Base-by-base conservation (phyloP, 1,284 basidiomycete species). In the Mycena sp. region DNA sequence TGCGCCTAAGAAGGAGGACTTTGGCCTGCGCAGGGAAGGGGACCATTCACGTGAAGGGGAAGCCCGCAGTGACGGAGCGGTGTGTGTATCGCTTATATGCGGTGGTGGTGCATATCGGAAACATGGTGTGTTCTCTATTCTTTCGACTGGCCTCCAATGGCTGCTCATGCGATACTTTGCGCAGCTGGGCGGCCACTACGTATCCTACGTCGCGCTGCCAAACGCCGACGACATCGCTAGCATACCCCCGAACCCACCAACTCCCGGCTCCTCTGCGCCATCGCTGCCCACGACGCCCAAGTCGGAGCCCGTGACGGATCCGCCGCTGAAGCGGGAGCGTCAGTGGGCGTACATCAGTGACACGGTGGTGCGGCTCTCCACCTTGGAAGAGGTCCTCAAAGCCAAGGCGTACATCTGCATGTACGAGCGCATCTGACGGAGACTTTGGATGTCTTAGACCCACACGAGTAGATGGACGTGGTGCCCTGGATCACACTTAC, bases 261-360 rank as follows among this genome's bases (percentile, higher is more conserved):
- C 72, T 1, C 65, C 61, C 43, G 37, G 48, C 21, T n/a, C 58
- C 45, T n/a, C 63, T 23, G 19, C 58, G 4, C 26, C 62, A 11
- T 44, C 62, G 26, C 37, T 65, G 28, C 41, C 67, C 4, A 51
- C 69, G n/a, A 29, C 67, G 21, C 58, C 67, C 28, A 45, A n/a
- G n/a, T n/a, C n/a, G n/a, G n/a, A n/a, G n/a, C n/a, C n/a, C n/a
- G n/a, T 60, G 4, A 41, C 56, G 19, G 51, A 41, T 23, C 35
- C 40, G 12, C 62, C 63, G 25, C 44, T 52, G 25, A 71, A 65
- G 48, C 63, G 40, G 35, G 44, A 78, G 52, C 79, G 96, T 37
- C 87, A 93, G 64, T 98, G 96, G 96, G 93, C 93, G 50, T 96
- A 93, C 74, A 91, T 96, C 82, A 88, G 93, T 76, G 92, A 94